Conservation (phyloP, 208 protist species). For the Novymonas esmeraldas region DNA sequence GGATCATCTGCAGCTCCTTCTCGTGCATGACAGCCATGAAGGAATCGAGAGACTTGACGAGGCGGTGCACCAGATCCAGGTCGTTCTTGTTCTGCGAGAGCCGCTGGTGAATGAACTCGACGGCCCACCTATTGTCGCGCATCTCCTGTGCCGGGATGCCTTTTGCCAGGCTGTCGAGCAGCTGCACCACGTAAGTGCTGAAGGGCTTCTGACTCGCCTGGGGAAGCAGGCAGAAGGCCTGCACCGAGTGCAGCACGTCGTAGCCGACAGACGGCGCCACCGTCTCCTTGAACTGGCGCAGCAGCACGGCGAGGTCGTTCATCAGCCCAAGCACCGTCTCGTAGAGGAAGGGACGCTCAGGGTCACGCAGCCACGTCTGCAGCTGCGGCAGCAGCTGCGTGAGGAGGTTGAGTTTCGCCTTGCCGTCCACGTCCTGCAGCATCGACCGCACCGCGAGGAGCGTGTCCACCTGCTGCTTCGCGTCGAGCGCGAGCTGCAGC, state of each 20-base stretch:
- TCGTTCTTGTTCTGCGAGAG: conserved; percentile 88
- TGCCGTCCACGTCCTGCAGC: conserved; percentile 69
- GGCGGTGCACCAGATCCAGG: conserved; percentile 72
- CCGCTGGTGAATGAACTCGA: conserved; percentile 92
- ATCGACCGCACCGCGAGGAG: conserved; percentile 64
- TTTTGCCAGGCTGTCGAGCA: conserved; percentile 81
- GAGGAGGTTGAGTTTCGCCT: conserved; percentile 71
- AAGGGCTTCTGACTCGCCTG: conserved; percentile 87
- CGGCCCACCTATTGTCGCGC: conserved; percentile 86
- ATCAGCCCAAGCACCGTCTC: conserved; percentile 78
- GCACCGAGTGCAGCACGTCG: conserved; percentile 74
- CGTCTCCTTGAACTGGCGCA: conserved; percentile 74
- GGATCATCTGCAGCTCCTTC: conserved; percentile 83
- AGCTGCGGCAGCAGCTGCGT: conserved; percentile 85
- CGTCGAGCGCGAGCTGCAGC: conserved; percentile 80
- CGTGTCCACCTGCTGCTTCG: conserved; percentile 72
- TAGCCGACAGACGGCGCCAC: conserved; percentile 60
- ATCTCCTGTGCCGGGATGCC: conserved; percentile 83
- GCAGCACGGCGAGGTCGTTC: conserved; percentile 80
- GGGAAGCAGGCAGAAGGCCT: conserved; percentile 77
- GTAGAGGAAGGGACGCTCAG: conserved; percentile 72
- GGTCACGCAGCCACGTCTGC: conserved; percentile 76
- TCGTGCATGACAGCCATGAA: conserved; percentile 88
- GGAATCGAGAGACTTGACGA: conserved; percentile 88
- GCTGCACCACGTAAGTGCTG: conserved; percentile 83